Percentiles rank a stretch among this genome's conserved stretches.
Evolutionary conservation across 805 yeast genomes (phyloP).

Genomic region (Cyberlindnera galapagoensis): DNA sequence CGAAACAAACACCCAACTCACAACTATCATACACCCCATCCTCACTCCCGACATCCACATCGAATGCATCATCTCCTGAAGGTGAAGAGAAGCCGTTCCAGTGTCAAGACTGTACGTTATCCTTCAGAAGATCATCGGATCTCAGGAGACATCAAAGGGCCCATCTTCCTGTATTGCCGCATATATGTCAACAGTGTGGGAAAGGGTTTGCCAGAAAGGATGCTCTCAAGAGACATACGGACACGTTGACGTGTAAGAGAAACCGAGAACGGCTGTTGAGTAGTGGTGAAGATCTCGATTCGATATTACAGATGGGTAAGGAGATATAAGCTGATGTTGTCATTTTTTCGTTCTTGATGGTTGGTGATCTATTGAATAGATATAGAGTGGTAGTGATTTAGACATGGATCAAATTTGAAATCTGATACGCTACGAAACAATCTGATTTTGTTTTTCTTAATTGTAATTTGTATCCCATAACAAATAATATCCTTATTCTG

Average conservation of each 20-base stretch:
- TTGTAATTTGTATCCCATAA: no score
- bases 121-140: slow-evolving; percentile 63
- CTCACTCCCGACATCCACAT: slow-evolving; percentile 1
- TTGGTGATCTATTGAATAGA: no score
- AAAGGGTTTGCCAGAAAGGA: slow-evolving; percentile 82
- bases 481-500: no score
- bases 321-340: no score
- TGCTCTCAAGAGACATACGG: slow-evolving; percentile 70
- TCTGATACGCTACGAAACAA: no score
- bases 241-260: slow-evolving; percentile 68
- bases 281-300: slow-evolving; percentile 31
- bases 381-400: no score
- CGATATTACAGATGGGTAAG: slow-evolving; percentile 17
- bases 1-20: slow-evolving; percentile 2
- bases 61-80: slow-evolving; percentile 6
- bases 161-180: slow-evolving; percentile 65
- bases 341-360: no score
- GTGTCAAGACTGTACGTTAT: slow-evolving; percentile 54
- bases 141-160: slow-evolving; percentile 71
- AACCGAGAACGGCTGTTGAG: slow-evolving; percentile 50
- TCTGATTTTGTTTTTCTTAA: no score
- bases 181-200: slow-evolving; percentile 69
- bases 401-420: no score
- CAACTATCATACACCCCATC: slow-evolving; percentile 1
- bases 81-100: slow-evolving; percentile 36